Evolutionary conservation across 306 rosid species (phyloP).

Genomic region (Spatholobus suberectus): DNA sequence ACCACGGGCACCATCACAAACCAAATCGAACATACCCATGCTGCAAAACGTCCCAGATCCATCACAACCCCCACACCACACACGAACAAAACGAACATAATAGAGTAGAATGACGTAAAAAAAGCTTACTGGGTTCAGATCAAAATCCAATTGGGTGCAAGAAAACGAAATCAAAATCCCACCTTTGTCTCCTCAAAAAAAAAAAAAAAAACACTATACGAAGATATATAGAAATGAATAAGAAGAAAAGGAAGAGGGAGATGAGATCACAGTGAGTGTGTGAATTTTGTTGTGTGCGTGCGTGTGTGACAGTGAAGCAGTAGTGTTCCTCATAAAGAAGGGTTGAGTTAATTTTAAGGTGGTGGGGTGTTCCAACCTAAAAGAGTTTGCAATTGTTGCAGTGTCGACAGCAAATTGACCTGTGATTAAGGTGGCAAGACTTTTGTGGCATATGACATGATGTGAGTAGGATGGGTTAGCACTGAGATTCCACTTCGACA

Average conservation of each 20-base stretch:
- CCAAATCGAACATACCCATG: slow-evolving; percentile 18
- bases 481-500: slow-evolving; percentile 29
- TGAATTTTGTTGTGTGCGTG: background rate
- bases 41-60: slow-evolving; percentile 44
- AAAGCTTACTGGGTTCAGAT: slow-evolving; percentile 52
- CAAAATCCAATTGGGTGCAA: slow-evolving; percentile 47
- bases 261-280: slow-evolving; percentile 37
- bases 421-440: slow-evolving; percentile 29
- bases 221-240: background rate
- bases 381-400: slow-evolving; percentile 28
- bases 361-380: slow-evolving; percentile 4
- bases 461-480: slow-evolving; percentile 6
- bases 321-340: background rate
- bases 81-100: background rate
- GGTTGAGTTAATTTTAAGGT: slow-evolving; percentile 17
- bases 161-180: slow-evolving; percentile 24
- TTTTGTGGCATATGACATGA: background rate
- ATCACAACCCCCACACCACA: background rate
- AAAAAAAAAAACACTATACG: background rate
- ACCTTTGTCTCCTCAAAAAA: background rate
- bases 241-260: slow-evolving; percentile 1
- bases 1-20: slow-evolving; percentile 12
- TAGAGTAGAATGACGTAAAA: background rate
- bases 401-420: slow-evolving; percentile 38
- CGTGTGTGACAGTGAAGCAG: slow-evolving; percentile 31